Conservation (phyloP, 1,284 basidiomycete genomes). For the Tilletia caries region DNA sequence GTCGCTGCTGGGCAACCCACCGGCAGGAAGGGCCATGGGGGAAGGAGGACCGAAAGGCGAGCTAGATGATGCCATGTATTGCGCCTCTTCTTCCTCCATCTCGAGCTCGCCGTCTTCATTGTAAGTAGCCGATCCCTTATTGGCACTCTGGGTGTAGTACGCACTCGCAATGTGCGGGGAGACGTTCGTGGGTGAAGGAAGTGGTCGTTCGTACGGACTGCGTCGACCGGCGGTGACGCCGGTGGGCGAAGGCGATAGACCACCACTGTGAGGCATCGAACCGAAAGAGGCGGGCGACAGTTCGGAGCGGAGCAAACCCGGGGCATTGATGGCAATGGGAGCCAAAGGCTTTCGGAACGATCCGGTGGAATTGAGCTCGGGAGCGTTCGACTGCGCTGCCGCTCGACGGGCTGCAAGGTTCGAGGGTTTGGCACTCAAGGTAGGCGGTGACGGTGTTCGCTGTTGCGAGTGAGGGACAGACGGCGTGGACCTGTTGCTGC, state of each 20-base stretch:
- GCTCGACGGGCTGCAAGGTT: constrained; percentile 12
- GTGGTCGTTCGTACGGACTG: not conserved
- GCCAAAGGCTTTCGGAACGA: not conserved
- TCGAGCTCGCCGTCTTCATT: constrained; percentile 10
- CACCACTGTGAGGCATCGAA: not conserved
- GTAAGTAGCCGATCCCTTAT: constrained; percentile 11
- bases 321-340: constrained; percentile 8
- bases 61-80: not conserved
- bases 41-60: not conserved
- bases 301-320: not conserved
- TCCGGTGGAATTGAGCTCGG: not conserved
- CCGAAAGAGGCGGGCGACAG: constrained; percentile 10
- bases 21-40: not conserved
- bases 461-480: not conserved
- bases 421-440: not conserved
- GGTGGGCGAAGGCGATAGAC: constrained; percentile 2
- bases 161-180: constrained; percentile 7
- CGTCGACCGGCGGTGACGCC: not conserved
- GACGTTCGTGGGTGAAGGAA: constrained; percentile 5
- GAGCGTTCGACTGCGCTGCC: not conserved
- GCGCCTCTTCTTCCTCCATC: not conserved
- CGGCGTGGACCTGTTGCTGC: not conserved
- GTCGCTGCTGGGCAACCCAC: not conserved
- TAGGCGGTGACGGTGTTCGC: not conserved
- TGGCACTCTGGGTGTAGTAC: constrained; percentile 9